Evolutionary conservation across 495 filamentous ascomycete genomes (phyloP), one percentile per base, ranked within the genome.

Genomic region (Halenospora varia): DNA sequence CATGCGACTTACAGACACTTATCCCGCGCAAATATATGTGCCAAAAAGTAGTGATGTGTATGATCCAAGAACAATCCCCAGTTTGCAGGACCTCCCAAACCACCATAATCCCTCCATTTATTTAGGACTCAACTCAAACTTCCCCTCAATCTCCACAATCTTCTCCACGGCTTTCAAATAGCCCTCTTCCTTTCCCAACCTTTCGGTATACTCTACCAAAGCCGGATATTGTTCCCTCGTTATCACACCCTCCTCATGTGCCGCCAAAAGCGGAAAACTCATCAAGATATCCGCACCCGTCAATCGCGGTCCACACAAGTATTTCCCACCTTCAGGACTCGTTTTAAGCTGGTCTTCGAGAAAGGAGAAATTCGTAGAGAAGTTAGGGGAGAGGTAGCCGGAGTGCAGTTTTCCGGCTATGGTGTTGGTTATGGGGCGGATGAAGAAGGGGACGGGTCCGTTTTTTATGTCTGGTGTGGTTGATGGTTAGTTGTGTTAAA

Each of bases 201-300:
- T 77, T 8, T 84, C 73, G 18, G 85, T 75, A 69, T 89, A 96
- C 22, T 69, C 78, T 45, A 65, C 79, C 22, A 92, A 55, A 61
- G 51, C 56, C 60, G 87, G 86, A 62, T 88, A 85, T 44, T 72
- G 72, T 25, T 84, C 79, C 57, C 74, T 68, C 17, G 75, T 73
- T 40, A 85, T 56, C 10, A 75, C 60, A 1, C 68, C 67, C 24
- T 67, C 66, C 1, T 59, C 63, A 45, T 71, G 75, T 6, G 76
- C 81, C 2, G 80, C 79, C 24, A 83, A 76, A 10, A 96, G 68
- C 0, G 87, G 88, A 67, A 88, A 96, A 61, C 80, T 84, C 71
- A 96, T 74, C 64, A 94, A 66, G 41, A 97, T 88, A 67, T 97
- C 92, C 0, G 88, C 92, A 0, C 83, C 84, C 0, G 88, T 90